A percentile compares a stretch with the other conserved stretches of the same genome.
Conservation (phyloP, 352 stramenopile genomes). For the Phytophthora rubi region DNA sequence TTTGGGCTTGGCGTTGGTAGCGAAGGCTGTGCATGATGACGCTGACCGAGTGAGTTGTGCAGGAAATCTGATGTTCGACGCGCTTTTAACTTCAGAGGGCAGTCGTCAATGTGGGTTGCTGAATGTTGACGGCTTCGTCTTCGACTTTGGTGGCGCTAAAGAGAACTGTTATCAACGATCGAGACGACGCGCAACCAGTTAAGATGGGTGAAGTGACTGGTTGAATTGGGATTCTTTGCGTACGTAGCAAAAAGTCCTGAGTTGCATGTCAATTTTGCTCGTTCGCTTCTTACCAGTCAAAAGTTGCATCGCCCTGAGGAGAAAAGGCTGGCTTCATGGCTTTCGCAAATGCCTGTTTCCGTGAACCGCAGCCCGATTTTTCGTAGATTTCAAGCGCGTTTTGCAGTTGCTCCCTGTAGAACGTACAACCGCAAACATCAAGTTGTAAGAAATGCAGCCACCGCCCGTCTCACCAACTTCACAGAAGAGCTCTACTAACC, state of each 20-base stretch:
- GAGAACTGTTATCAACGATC: too few relatives aligned
- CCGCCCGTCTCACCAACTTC: not conserved
- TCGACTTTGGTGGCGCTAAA: too few relatives aligned
- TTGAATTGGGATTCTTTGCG: too few relatives aligned
- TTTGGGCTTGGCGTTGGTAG: too few relatives aligned
- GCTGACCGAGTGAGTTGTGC: too few relatives aligned
- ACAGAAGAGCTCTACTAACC: constrained; percentile 26
- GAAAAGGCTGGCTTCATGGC: constrained; percentile 41
- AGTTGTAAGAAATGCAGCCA: not conserved
- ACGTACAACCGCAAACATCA: not conserved
- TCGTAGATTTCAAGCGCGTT: constrained; percentile 57
- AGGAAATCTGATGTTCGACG: too few relatives aligned
- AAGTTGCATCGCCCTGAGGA: constrained; percentile 20
- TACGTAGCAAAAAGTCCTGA: not conserved
- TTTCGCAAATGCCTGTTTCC: constrained; percentile 44
- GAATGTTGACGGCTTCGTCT: too few relatives aligned
- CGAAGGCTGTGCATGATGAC: too few relatives aligned
- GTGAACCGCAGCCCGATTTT: constrained; percentile 41
- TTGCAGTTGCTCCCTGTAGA: constrained; percentile 43
- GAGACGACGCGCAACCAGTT: too few relatives aligned
- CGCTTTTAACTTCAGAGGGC: too few relatives aligned
- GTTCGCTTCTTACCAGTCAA: constrained; percentile 21
- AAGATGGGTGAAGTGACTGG: too few relatives aligned
- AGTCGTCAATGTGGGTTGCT: too few relatives aligned
- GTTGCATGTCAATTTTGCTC: not conserved